Evolutionary conservation across 176 grass and related monocot species (phyloP), one percentile per base, ranked within the genome.

Genomic region (Carex littledalei): DNA sequence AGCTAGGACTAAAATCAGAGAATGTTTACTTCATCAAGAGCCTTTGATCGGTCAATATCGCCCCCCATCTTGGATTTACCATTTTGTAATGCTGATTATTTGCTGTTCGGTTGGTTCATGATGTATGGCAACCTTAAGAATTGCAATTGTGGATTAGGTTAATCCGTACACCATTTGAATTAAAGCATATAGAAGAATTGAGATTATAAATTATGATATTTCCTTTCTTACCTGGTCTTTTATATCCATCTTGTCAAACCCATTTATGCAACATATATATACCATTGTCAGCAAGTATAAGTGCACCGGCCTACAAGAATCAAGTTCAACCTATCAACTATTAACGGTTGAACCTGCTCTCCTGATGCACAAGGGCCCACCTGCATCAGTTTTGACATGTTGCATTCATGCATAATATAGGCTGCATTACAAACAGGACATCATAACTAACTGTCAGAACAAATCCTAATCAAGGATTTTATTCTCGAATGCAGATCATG

Each of bases 31-130:
- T 95, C 95, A 53, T 95, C 95, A 53, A 99, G 93, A 69, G 96
- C 93, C 80, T 99, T 99, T 69, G 93, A 89, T 66, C 89, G 88
- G 85, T 99, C 93, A 47, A 86, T 99, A 99, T 45, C 91, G 88
- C 11, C 96, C 93, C 78, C 96, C 91, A 45, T 49, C 86, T 93
- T 10, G 91, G 96, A 94, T 99, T 99, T 87, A 91, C 96, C 69
- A 91, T 93, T 56, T 95, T 69, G 96, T 99, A 87, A 99, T 99
- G 86, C 91, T 95, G 65, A 99, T 99, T 26, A 93, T 99, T 88
- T 95, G 96, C 56, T 99, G 96, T 81, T 95, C 96, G 93, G 95
- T 95, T 88, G 96, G 93, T 95, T 99, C 96, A 55, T 99, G 93
- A 55, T 99, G 93, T 92, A 99, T 99, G 83, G 96, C 96, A 3